Base-by-base conservation (phyloP, 2,329 filamentous ascomycete species). In the Pseudopyricularia javanii region DNA sequence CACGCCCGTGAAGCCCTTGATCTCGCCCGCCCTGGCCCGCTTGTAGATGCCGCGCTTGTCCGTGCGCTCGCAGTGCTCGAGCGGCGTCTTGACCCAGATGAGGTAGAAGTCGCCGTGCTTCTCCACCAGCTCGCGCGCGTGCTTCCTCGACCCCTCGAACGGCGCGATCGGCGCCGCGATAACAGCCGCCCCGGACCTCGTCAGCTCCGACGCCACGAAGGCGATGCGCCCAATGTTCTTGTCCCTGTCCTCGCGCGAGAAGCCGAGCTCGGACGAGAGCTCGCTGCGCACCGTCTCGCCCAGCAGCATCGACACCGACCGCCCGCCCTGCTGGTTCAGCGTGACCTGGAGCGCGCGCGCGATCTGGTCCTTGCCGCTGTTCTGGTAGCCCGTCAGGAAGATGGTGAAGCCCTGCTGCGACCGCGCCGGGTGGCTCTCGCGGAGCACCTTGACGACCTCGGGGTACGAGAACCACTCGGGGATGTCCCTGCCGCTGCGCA, bases 391-490 rank as follows among this genome's bases (percentile, higher is more conserved):
- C 3, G 93, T 97, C 59, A 98, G 79, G 83, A 98, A 96, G 71
- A 98, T 80, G 58, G 93, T 97, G 81, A 98, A 98, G 58, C 93
- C 93, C 76, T 98, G 94, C 65, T 85, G 80, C 62, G 82, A 84
- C 60, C 93, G 87, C 51, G 94, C 83, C 50, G 91, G 93, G 76
- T 97, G 93, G 61, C 91, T 95, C 75, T 98, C 91, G 64, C 93
- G 85, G 57, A 98, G 85, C 50, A 97, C 93, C 70, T 83, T 85
- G 72, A 98, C 93, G 61, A 98, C 93, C 75, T 98, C 93, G 57
- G 93, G 91, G 78, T 98, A 98, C 32, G 93, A 97, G 80, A 98
- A 98, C 93, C 93, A 98, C 72, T 94, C 90, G 61, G 93, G 93
- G 62, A 98, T 98, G 62, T 95, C 89, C 63, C 88, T 88, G 61